Evolutionary conservation across 2,329 filamentous ascomycete genomes (phyloP).

Genomic region (Colletotrichum sidae): DNA sequence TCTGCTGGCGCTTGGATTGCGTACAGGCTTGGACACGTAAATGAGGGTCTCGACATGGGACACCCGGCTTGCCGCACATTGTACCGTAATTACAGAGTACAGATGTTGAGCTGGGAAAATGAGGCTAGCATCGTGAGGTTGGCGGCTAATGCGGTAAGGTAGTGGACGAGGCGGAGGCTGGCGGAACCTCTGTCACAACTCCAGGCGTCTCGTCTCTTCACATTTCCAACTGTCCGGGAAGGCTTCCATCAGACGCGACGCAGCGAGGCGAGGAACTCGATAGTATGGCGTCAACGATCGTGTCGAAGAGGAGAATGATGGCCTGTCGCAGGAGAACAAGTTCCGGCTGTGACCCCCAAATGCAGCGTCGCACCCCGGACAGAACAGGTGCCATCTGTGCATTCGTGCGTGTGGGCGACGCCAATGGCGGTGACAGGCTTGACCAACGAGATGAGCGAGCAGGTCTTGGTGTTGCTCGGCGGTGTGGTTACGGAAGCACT

Average conservation of each 20-base stretch:
- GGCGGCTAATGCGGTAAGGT: conserved; percentile 6
- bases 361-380: conserved; percentile 26
- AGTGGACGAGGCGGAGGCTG: not conserved
- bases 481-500: conserved; percentile 13
- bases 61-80: conserved; percentile 11
- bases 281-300: not conserved
- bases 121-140: too few relatives aligned
- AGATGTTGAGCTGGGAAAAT: too few relatives aligned
- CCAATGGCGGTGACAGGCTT: conserved; percentile 27
- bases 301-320: conserved; percentile 9
- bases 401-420: conserved; percentile 20
- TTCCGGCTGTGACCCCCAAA: conserved; percentile 27
- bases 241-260: not conserved
- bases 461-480: conserved; percentile 3
- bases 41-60: conserved; percentile 24
- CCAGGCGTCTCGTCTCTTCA: not conserved
- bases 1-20: conserved; percentile 14
- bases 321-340: conserved; percentile 4
- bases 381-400: conserved; percentile 25
- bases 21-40: conserved; percentile 6
- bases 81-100: too few relatives aligned
- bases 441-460: conserved; percentile 18
- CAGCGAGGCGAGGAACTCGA: conserved; percentile 1
- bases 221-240: not conserved
- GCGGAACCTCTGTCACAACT: too few relatives aligned